Base-by-base conservation (phyloP, 495 filamentous ascomycete genomes). In the Aspergillus olivimuriae region DNA sequence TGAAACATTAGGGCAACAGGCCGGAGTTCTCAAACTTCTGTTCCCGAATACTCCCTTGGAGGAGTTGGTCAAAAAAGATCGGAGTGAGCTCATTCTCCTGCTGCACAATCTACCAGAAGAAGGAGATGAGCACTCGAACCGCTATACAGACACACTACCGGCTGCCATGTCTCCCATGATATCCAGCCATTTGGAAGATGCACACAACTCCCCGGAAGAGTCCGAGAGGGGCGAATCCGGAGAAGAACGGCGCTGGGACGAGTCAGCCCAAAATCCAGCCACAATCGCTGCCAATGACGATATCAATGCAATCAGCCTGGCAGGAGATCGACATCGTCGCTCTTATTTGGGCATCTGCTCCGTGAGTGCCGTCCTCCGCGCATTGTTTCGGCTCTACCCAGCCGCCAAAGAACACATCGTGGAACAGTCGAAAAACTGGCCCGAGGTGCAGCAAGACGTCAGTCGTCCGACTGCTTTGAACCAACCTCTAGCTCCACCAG, bases 311-410 rank as follows among this genome's bases (percentile, higher is more conserved):
- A 44, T 44, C 5, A 33, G 41, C 6, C 41, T 44, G 9, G 41
- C 41, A 2, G 32, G 41, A 30, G 41, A 44, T 14, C 41, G 41
- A 18, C 41, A 44, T 35, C 41, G 41, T 20, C 41, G 41, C 41
- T 44, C 41, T 9, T 44, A 44, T 35, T 32, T 44, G 17, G 41
- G 41, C 11, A 44, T 44, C 30, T 44, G 41, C 16, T 44, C 41
- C n/a, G 41, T 44, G 2, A 44, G 41, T 24, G 41, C 41, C 9
- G 41, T 35, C 11, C 32, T 44, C 11, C 12, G 19, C 26, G 41
- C 41, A 1, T 11, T 44, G 17, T 44, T 44, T 23, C 31, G 41
- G 12, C 41, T 44, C 11, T 44, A 11, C 20, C 41, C 41, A 8
- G 20, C 30, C 19, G 41, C 41, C 14, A 44, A 44, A 26, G 32